Evolutionary conservation across 352 stramenopile genomes (phyloP).

Genomic region (Phytophthora gonapodyides): DNA sequence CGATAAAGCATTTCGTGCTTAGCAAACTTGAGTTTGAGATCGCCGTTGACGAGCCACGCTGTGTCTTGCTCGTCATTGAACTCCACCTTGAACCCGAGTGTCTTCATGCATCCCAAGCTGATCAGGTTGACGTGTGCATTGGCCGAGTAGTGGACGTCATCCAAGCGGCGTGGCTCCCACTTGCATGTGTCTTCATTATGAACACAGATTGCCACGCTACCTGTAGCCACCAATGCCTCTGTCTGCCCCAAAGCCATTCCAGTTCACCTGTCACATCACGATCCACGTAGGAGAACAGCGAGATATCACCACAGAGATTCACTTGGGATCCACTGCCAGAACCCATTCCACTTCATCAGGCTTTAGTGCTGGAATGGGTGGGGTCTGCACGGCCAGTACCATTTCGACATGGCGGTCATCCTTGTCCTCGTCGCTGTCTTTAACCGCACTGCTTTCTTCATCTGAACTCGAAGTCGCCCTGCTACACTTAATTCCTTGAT

Average conservation of each 20-base stretch:
- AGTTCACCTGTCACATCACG: background rate
- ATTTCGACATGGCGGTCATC: too few relatives aligned
- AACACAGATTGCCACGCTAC: constrained; percentile 5
- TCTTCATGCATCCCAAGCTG: constrained; percentile 14
- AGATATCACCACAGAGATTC: constrained; percentile 11
- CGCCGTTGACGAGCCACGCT: constrained; percentile 8
- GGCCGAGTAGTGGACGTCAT: constrained; percentile 23
- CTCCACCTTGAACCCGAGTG: constrained; percentile 3
- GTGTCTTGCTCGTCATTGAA: constrained; percentile 13
- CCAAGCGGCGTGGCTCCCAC: constrained; percentile 14
- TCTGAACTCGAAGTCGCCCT: too few relatives aligned
- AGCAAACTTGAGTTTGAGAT: constrained; percentile 14
- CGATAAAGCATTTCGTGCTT: constrained; percentile 20
- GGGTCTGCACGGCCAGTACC: too few relatives aligned
- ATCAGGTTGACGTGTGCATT: constrained; percentile 18
- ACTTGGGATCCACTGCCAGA: constrained; percentile 12
- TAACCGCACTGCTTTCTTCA: too few relatives aligned
- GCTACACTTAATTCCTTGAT: too few relatives aligned
- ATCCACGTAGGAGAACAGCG: constrained; percentile 6
- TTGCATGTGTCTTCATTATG: constrained; percentile 1
- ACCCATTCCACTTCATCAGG: background rate
- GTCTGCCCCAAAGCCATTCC: constrained; percentile 10
- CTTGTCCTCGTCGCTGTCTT: too few relatives aligned
- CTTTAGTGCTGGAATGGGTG: too few relatives aligned
- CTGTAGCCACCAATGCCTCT: background rate